These are phyloP conservation scores for Seiridium cupressi DNA, from an alignment of 2,329 filamentous ascomycete species.

Conservation along the genomic window DNA sequence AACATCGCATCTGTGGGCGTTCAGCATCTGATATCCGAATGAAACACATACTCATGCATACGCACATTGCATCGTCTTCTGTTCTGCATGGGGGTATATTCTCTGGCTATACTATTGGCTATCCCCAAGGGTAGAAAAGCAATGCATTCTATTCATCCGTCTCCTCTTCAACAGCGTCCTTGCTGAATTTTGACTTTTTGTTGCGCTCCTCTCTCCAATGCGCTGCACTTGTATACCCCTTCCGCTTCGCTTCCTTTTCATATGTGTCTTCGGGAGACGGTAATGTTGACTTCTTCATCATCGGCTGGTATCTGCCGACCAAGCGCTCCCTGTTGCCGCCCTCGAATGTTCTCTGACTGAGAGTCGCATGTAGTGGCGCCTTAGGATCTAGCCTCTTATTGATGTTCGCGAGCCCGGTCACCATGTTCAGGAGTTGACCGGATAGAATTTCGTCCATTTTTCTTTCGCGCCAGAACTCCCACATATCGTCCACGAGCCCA, in stretches of 20 bases:
- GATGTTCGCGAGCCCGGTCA: conserved; percentile 36
- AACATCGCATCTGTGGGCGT: neutral
- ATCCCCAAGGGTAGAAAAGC: neutral
- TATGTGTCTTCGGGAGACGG: conserved; percentile 55
- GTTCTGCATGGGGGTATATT: neutral
- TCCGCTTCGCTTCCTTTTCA: conserved; percentile 59
- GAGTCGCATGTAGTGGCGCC: conserved; percentile 13
- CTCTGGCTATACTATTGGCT: neutral
- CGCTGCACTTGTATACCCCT: conserved; percentile 53
- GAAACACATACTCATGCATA: neutral
- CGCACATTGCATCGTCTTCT: neutral
- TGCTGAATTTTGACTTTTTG: conserved; percentile 8
- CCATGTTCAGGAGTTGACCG: conserved; percentile 66
- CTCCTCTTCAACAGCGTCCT: neutral
- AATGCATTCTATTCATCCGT: neutral
- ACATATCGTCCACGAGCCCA: conserved; percentile 72
- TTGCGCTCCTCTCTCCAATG: conserved; percentile 35
- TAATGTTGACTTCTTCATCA: conserved; percentile 50
- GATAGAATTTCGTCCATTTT: conserved; percentile 92
- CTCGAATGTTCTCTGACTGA: conserved; percentile 46
- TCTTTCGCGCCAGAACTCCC: conserved; percentile 76
- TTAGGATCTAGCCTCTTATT: conserved; percentile 13
- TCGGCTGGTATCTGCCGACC: conserved; percentile 52
- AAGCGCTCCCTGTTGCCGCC: conserved; percentile 52
- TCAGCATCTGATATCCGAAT: neutral